phyloP scores from a whole-genome alignment of 2,329 filamentous ascomycete genomes.

The Allantophomopsis cytisporea region DNA sequence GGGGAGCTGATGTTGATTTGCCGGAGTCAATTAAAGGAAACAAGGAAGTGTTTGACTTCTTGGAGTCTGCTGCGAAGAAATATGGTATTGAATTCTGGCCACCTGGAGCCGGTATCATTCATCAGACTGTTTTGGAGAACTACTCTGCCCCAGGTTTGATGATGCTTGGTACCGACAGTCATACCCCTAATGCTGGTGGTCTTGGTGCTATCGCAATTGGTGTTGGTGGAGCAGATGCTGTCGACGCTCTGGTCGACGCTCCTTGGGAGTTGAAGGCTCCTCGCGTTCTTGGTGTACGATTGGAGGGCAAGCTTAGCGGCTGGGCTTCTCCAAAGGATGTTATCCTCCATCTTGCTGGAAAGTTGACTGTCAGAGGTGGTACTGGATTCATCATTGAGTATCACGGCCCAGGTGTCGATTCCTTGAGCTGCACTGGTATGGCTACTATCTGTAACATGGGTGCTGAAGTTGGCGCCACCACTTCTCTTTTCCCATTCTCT shows the following conservation, averaged over 20 bases:
- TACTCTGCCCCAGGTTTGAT: conserved; percentile 94
- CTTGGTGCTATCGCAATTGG: conserved; percentile 90
- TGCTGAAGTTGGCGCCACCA: conserved; percentile 91
- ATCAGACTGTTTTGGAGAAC: conserved; percentile 96
- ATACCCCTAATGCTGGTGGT: conserved; percentile 95
- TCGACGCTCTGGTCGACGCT: conserved; percentile 89
- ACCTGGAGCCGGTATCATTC: conserved; percentile 86
- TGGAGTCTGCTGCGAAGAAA: conserved; percentile 82
- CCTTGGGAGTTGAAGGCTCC: conserved; percentile 98
- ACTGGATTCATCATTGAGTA: conserved; percentile 95
- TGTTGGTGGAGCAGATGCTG: conserved; percentile 92
- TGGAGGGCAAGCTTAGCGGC: conserved; percentile 71
- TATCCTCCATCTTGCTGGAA: conserved; percentile 78
- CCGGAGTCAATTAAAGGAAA: conserved; percentile 78
- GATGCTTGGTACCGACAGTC: conserved; percentile 97
- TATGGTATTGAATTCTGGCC: conserved; percentile 96
- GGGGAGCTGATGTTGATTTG: conserved; percentile 77
- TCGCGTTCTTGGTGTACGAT: conserved; percentile 71
- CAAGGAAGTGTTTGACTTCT: conserved; percentile 93
- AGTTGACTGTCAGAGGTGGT: conserved; percentile 83
- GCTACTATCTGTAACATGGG: conserved; percentile 71
- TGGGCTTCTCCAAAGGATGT: conserved; percentile 96
- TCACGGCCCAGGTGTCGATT: conserved; percentile 77
- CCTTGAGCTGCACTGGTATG: conserved; percentile 86
- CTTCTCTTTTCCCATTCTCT: conserved; percentile 69